phyloP scores from a whole-genome alignment of 305 asterid genomes.

The Caryopteris hybrid region DNA sequence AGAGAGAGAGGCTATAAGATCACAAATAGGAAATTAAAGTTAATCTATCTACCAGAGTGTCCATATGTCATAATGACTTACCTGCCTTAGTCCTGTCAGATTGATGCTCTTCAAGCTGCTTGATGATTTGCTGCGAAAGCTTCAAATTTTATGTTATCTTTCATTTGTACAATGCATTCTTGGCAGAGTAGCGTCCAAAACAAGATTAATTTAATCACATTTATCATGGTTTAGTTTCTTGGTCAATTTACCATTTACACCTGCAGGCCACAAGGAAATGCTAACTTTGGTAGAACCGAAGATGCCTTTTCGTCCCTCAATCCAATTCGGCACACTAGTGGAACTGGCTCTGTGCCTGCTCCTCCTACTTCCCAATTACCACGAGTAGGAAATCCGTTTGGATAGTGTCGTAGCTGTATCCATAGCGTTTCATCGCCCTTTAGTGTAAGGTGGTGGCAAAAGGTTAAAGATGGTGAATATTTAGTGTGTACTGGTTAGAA shows the following conservation, averaged over 20 bases:
- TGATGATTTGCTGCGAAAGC: background rate
- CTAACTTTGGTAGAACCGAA: conserved; percentile 30
- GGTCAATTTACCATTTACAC: background rate
- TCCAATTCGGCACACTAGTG: conserved; percentile 28
- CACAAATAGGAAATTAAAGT: background rate
- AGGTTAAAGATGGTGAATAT: background rate
- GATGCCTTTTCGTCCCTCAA: conserved; percentile 50
- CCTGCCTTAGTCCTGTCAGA: conserved; percentile 14
- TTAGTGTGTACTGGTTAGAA: background rate
- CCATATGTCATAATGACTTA: conserved; percentile 10
- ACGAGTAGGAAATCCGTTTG: conserved; percentile 65
- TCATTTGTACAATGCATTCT: background rate
- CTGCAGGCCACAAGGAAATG: conserved; percentile 51
- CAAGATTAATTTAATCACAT: no score
- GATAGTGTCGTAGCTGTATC: conserved; percentile 25
- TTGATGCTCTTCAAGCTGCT: background rate
- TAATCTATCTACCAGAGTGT: background rate
- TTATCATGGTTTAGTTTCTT: no score
- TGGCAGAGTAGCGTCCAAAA: no score
- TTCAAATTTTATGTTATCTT: background rate
- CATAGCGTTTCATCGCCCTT: background rate
- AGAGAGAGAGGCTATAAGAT: background rate
- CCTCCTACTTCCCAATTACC: conserved; percentile 31
- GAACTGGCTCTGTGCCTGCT: conserved; percentile 17
- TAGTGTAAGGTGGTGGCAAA: background rate